Base-by-base conservation (phyloP, 2,329 filamentous ascomycete genomes). In the Blastomyces gilchristii region DNA sequence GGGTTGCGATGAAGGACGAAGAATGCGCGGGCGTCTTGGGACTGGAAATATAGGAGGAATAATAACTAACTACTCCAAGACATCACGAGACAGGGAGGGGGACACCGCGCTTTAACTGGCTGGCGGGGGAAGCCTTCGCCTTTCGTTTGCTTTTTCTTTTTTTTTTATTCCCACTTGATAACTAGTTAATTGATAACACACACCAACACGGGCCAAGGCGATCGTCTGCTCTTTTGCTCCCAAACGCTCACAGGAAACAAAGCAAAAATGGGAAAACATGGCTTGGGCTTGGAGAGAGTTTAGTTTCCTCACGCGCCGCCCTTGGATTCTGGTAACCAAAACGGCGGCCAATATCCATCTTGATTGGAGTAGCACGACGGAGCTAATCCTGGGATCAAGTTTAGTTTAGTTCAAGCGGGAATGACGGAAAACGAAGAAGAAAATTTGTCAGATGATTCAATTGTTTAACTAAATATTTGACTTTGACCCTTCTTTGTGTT, bases 391-490 rank as follows among this genome's bases (percentile, higher is more conserved):
- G 37, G 37, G 22, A 31, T 43, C 39, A 16, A 11, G 31, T 34
- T 34, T 34, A 25, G 37, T 45, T 45, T 39, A 47, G 11, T 58
- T 47, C 41, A 25, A 58, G 41, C 57, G 56, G 56, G 56, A 58
- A 9, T 25, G 28, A 47, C 41, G 57, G 57, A n/a, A 47, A 11
- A 47, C 4, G 6, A 31, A 31, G n/a, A 49, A n/a, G n/a, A 4
- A 49, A 7, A 8, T 31, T 45, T 58, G 57, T 58, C 57, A 58
- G 57, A 58, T 58, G 57, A 58, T 58, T 47, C 57, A 2, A 31
- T 45, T 43, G 22, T 7, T 34, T 22, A 22, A 22, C n/a, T 22
- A 22, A 22, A 22, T 22, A 34, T 53, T 18, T 18, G 5, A 14
- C 34, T 53, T 53, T 34, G 11, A 5, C 41, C 18, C 34, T 28